Evolutionary conservation across 2,329 filamentous ascomycete species (phyloP).

Genomic region (Domatiomyces globalis): DNA sequence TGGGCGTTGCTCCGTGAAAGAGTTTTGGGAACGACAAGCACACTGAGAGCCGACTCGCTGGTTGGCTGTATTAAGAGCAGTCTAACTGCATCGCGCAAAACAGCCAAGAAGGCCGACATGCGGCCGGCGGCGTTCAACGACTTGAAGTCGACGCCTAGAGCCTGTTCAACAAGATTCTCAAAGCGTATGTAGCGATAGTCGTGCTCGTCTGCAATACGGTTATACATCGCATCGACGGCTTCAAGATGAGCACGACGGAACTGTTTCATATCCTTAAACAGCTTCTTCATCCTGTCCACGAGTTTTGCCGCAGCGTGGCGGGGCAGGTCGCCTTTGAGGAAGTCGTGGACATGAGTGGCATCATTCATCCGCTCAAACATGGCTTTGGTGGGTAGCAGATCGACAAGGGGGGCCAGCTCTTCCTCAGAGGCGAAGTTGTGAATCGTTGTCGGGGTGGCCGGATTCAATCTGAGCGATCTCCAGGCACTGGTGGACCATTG

Average conservation of each 20-base stretch:
- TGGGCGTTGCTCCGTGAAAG: slow-evolving; percentile 35
- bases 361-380: neutral
- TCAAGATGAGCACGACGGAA: slow-evolving; percentile 25
- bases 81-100: slow-evolving; percentile 2
- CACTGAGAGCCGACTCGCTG: neutral
- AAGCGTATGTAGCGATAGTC: slow-evolving; percentile 24
- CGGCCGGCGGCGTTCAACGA: slow-evolving; percentile 21
- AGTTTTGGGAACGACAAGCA: slow-evolving; percentile 35
- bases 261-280: slow-evolving; percentile 22
- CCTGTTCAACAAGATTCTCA: slow-evolving; percentile 25
- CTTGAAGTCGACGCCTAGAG: slow-evolving; percentile 22
- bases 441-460: neutral
- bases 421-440: slow-evolving; percentile 9
- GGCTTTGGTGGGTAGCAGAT: slow-evolving; percentile 10
- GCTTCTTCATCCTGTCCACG: slow-evolving; percentile 23
- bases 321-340: slow-evolving; percentile 25
- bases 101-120: slow-evolving; percentile 6
- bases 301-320: slow-evolving; percentile 25
- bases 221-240: slow-evolving; percentile 26
- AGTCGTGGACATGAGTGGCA: neutral
- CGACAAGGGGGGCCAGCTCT: slow-evolving; percentile 10
- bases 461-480: neutral
- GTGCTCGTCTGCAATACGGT: slow-evolving; percentile 25
- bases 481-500: neutral
- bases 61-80: slow-evolving; percentile 1